These are phyloP conservation scores for Beta lomatogona DNA, from an alignment of 179 eudicot genomes.

Conservation along the genomic window DNA sequence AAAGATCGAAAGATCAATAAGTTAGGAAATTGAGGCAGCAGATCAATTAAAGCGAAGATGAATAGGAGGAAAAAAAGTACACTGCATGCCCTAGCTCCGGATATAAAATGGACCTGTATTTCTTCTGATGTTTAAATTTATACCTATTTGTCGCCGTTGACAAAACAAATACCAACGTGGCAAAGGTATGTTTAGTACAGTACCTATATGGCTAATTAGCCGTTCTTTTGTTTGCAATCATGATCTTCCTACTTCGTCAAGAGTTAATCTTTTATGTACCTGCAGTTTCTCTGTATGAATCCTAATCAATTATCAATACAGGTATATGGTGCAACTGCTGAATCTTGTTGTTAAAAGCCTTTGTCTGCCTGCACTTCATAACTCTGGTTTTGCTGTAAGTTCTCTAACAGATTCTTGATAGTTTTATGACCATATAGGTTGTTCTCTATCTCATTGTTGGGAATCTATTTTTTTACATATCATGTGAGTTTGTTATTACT, in stretches of 20 bases:
- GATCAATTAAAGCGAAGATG: too few relatives aligned
- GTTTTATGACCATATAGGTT: background rate
- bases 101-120: too few relatives aligned
- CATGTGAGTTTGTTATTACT: background rate
- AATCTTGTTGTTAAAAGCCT: constrained; percentile 72
- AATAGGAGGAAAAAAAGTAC: too few relatives aligned
- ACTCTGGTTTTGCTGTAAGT: constrained; percentile 97
- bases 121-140: too few relatives aligned
- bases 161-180: too few relatives aligned
- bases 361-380: constrained; percentile 95
- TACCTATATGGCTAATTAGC: too few relatives aligned
- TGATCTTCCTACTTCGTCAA: background rate
- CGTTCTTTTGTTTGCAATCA: background rate
- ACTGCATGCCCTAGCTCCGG: too few relatives aligned
- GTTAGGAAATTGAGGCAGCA: too few relatives aligned
- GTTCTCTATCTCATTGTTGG: background rate
- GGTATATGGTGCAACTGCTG: constrained; percentile 97
- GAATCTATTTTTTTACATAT: background rate
- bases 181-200: too few relatives aligned
- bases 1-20: too few relatives aligned
- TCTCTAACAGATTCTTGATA: constrained; percentile 15
- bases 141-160: too few relatives aligned
- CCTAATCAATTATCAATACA: constrained; percentile 38
- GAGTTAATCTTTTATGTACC: background rate
- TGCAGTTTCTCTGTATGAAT: constrained; percentile 13